Percentiles rank a stretch among this genome's conserved stretches.
Conservation (phyloP, 345 rosid genomes). For the Combretum micranthum region DNA sequence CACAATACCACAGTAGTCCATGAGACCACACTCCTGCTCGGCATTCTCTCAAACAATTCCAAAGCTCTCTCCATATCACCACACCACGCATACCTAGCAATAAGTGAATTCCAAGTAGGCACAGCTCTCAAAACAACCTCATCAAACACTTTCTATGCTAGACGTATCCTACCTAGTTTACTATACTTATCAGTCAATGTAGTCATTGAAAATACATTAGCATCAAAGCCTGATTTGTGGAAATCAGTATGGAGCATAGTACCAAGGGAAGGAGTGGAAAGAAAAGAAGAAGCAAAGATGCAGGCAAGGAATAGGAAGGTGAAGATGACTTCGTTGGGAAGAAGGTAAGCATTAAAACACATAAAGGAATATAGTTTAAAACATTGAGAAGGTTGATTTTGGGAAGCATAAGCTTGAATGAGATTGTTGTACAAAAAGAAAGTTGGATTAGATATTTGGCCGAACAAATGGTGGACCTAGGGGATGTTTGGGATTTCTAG, state of each 20-base stretch:
- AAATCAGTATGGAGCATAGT: slow-evolving; percentile 46
- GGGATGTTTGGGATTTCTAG: slow-evolving; percentile 41
- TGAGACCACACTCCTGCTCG: slow-evolving; percentile 53
- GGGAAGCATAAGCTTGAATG: slow-evolving; percentile 53
- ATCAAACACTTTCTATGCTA: too few relatives aligned
- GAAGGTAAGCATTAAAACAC: slow-evolving; percentile 35
- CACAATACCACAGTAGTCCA: slow-evolving; percentile 80
- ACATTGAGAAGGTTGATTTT: slow-evolving; percentile 39
- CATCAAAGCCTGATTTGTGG: too few relatives aligned
- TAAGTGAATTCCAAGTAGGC: slow-evolving; percentile 68
- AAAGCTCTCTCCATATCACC: slow-evolving; percentile 52
- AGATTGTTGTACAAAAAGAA: slow-evolving; percentile 64
- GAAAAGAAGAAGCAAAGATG: too few relatives aligned
- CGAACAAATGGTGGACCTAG: slow-evolving; percentile 52
- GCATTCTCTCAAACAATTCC: slow-evolving; percentile 51
- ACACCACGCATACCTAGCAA: slow-evolving; percentile 46
- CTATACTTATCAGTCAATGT: slow-evolving; percentile 49
- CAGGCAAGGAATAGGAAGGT: slow-evolving; percentile 49
- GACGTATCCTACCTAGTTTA: slow-evolving; percentile 32
- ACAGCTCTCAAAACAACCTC: slow-evolving; percentile 42
- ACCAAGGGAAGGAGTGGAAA: slow-evolving; percentile 22
- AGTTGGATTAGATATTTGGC: slow-evolving; percentile 29
- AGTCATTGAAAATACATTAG: slow-evolving; percentile 47
- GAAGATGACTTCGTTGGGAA: slow-evolving; percentile 55
- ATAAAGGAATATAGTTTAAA: slow-evolving; percentile 47